These are phyloP conservation scores for Collybiopsis confluens DNA, from an alignment of 768 basidiomycete genomes.

Conservation along the genomic window DNA sequence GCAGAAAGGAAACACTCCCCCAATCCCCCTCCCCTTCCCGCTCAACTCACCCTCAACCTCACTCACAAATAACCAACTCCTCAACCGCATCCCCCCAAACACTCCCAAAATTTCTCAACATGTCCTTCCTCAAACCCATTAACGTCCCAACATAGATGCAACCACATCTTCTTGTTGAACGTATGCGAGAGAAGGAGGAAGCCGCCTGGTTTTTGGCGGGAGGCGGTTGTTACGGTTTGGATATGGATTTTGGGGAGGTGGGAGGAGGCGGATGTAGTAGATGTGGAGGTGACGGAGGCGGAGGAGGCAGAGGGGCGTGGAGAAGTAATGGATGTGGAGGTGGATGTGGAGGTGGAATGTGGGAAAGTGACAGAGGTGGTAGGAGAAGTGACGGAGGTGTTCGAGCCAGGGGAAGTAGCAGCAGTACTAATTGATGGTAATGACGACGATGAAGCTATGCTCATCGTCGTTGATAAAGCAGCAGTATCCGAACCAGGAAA, in stretches of 20 bases:
- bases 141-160: constrained; percentile 31
- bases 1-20: too few relatives aligned
- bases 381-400: not conserved
- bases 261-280: not conserved
- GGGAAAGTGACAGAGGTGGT: too few relatives aligned
- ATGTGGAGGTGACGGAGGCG: not conserved
- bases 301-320: too few relatives aligned
- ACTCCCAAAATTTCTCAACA: constrained; percentile 26
- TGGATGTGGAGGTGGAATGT: too few relatives aligned
- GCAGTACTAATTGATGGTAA: too few relatives aligned
- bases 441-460: too few relatives aligned
- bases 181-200: constrained; percentile 62
- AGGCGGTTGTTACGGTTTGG: constrained; percentile 61
- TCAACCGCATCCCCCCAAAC: constrained; percentile 18
- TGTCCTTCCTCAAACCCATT: constrained; percentile 24
- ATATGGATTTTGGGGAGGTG: constrained; percentile 20
- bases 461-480: too few relatives aligned
- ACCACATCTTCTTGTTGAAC: constrained; percentile 54
- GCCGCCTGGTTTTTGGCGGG: constrained; percentile 55
- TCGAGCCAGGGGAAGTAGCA: not conserved
- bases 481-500: not conserved
- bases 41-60: not conserved
- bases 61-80: constrained; percentile 6
- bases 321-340: too few relatives aligned
- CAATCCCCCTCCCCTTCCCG: too few relatives aligned